These are phyloP conservation scores for Penicillium subrubescens DNA, from an alignment of 495 filamentous ascomycete genomes.

Conservation along the genomic window DNA sequence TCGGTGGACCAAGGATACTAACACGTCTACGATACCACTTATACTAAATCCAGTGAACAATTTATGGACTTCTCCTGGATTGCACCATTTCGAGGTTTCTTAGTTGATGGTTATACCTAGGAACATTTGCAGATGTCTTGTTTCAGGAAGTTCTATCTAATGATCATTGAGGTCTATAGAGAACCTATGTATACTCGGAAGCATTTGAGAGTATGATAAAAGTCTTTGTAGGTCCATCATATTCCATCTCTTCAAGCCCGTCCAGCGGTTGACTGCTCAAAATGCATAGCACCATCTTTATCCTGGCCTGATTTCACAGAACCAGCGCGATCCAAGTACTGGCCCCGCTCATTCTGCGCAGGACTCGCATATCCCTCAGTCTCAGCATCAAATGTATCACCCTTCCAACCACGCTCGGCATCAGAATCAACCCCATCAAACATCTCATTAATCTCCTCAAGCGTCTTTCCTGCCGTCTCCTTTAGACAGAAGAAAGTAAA, in stretches of 20 bases:
- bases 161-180: background rate
- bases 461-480: conserved; percentile 69
- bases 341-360: background rate
- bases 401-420: conserved; percentile 25
- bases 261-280: conserved; percentile 22
- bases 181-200: background rate
- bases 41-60: too few relatives aligned
- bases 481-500: conserved; percentile 51
- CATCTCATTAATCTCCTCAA: conserved; percentile 70
- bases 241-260: conserved; percentile 8
- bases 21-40: too few relatives aligned
- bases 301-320: conserved; percentile 10
- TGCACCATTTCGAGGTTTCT: too few relatives aligned
- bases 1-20: too few relatives aligned
- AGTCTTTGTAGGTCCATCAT: background rate
- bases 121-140: background rate
- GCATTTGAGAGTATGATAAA: background rate
- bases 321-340: conserved; percentile 5
- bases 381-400: conserved; percentile 1
- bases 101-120: background rate
- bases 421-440: conserved; percentile 46
- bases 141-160: background rate
- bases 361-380: conserved; percentile 1
- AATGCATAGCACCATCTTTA: conserved; percentile 14
- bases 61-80: too few relatives aligned